Conservation (phyloP, 2,329 filamentous ascomycete species). For the Fusarium dimerum region DNA sequence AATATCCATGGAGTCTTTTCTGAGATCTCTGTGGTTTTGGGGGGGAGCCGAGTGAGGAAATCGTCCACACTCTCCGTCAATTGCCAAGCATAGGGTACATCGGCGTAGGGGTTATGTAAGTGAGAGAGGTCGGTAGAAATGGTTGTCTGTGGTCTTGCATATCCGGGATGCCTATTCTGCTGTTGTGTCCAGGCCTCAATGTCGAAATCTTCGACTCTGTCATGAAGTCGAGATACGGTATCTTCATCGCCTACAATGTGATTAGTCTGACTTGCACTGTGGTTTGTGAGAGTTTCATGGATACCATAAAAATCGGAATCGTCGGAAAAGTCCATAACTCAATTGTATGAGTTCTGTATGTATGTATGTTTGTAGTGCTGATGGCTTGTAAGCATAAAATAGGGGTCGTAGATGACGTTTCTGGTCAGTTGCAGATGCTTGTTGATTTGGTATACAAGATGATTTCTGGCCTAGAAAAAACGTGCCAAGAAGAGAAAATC, state of each 20-base stretch:
- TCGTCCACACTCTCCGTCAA: slow-evolving; percentile 61
- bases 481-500: not conserved
- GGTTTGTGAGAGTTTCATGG: not conserved
- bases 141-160: slow-evolving; percentile 23
- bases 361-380: not conserved
- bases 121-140: slow-evolving; percentile 26
- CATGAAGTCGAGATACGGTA: slow-evolving; percentile 47
- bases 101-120: slow-evolving; percentile 62
- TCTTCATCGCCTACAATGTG: slow-evolving; percentile 54
- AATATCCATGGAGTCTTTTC: slow-evolving; percentile 67
- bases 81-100: slow-evolving; percentile 58
- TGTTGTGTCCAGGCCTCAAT: slow-evolving; percentile 43
- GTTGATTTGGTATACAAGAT: not conserved
- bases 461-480: not conserved
- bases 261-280: slow-evolving; percentile 8
- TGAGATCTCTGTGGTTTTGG: slow-evolving; percentile 56
- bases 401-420: not conserved
- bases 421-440: not conserved
- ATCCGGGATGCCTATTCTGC: slow-evolving; percentile 29
- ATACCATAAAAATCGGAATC: slow-evolving; percentile 61
- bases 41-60: slow-evolving; percentile 70
- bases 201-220: slow-evolving; percentile 53
- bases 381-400: not conserved
- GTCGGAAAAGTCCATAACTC: slow-evolving; percentile 40
- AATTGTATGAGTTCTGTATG: not conserved